Conservation (phyloP, 2,329 filamentous ascomycete species). For the Fusarium nisikadoi region DNA sequence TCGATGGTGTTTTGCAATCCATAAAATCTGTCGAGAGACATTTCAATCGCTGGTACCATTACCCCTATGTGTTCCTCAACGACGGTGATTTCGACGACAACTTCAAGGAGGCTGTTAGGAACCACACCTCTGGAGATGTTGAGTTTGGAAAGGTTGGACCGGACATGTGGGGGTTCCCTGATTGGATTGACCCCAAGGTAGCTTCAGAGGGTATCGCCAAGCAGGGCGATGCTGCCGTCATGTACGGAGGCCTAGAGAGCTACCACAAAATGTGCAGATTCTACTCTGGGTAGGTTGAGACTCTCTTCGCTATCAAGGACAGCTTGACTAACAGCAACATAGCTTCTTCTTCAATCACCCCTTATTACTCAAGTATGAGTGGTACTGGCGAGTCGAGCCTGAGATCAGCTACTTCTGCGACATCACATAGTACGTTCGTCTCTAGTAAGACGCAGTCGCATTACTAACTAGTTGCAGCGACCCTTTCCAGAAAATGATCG, state of each 20-base stretch:
- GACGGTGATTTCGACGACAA: conserved; percentile 96
- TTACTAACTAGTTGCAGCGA: conserved; percentile 66
- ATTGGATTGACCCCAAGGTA: conserved; percentile 94
- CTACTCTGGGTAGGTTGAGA: conserved; percentile 83
- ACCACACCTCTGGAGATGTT: conserved; percentile 87
- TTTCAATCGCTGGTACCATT: conserved; percentile 99
- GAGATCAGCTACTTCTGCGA: conserved; percentile 99
- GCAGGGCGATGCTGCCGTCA: conserved; percentile 96
- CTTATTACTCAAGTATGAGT: conserved; percentile 94
- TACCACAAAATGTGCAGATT: conserved; percentile 99
- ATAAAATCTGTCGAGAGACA: conserved; percentile 98
- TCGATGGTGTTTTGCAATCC: conserved; percentile 95
- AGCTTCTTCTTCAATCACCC: conserved; percentile 98
- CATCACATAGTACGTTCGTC: conserved; percentile 83
- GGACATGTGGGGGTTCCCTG: conserved; percentile 94
- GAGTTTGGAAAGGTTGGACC: conserved; percentile 95
- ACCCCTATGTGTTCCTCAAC: conserved; percentile 98
- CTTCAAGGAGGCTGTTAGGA: conserved; percentile 87
- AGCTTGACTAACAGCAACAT: conserved; percentile 36
- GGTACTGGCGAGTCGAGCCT: conserved; percentile 99
- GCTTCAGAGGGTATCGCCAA: conserved; percentile 96
- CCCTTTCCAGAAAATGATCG: conserved; percentile 94
- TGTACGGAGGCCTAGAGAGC: conserved; percentile 99
- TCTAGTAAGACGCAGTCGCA: not conserved
- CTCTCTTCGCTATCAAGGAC: not conserved